Evolutionary conservation across 768 basidiomycete species (phyloP).

Genomic region (Suillus plorans): DNA sequence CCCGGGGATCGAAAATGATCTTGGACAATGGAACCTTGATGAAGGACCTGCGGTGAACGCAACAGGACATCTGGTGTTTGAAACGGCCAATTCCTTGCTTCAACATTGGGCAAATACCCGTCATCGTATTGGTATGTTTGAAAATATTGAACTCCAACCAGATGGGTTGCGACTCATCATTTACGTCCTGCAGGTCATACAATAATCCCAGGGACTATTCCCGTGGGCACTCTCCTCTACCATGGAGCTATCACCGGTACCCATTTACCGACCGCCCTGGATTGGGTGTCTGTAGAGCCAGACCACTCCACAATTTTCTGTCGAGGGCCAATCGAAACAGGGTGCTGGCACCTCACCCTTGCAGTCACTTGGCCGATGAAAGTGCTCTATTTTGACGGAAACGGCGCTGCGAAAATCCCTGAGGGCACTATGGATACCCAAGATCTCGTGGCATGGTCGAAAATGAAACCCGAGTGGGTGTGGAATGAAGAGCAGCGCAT

Average conservation of each 20-base stretch:
- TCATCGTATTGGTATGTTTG: conserved; percentile 31
- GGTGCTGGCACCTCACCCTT: conserved; percentile 33
- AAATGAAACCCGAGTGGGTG: conserved; percentile 16
- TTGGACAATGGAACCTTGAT: conserved; percentile 20
- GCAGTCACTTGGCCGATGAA: conserved; percentile 25
- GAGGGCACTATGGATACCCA: conserved; percentile 35
- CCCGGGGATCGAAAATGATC: not conserved
- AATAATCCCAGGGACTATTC: conserved; percentile 33
- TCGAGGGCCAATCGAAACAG: not conserved
- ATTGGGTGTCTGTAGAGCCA: conserved; percentile 36
- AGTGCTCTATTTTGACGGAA: conserved; percentile 34
- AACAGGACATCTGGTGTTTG: conserved; percentile 36
- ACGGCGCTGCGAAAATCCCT: conserved; percentile 28
- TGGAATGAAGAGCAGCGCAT: conserved; percentile 27
- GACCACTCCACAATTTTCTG: conserved; percentile 40
- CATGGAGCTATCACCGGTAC: conserved; percentile 26
- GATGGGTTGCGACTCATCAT: not conserved
- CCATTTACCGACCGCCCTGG: not conserved
- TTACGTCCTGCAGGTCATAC: conserved; percentile 21
- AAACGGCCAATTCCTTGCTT: conserved; percentile 32
- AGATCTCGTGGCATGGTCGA: conserved; percentile 35
- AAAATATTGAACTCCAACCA: too few species aligned
- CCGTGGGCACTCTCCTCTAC: conserved; percentile 37
- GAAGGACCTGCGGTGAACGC: conserved; percentile 23
- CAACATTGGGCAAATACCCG: conserved; percentile 41